Conservation (phyloP, 768 basidiomycete species). For the Phlegmacium glaucopus region DNA sequence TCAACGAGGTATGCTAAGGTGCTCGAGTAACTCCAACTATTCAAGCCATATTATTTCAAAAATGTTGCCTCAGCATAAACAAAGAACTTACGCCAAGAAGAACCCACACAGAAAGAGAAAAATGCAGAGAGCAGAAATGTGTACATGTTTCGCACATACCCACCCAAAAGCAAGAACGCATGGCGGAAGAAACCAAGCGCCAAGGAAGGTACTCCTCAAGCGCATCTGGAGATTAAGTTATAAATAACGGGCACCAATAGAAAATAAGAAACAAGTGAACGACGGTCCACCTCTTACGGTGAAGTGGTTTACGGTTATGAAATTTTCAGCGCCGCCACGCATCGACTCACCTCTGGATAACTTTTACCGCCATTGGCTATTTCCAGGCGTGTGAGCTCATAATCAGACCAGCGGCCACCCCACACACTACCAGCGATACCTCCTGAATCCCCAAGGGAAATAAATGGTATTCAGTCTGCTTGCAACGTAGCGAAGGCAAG, state of each 20-base stretch:
- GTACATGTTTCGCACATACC: slow-evolving; percentile 59
- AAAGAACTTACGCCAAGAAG: slow-evolving; percentile 57
- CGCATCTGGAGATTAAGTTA: slow-evolving; percentile 80
- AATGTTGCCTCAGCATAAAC: background rate
- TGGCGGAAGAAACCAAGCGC: slow-evolving; percentile 57
- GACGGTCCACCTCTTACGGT: background rate
- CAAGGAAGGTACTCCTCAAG: slow-evolving; percentile 55
- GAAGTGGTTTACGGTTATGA: too few relatives aligned
- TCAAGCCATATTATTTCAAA: background rate
- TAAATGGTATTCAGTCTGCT: background rate
- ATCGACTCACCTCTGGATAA: slow-evolving; percentile 60
- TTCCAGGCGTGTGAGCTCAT: slow-evolving; percentile 33
- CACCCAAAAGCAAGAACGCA: slow-evolving; percentile 71
- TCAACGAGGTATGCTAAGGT: slow-evolving; percentile 84
- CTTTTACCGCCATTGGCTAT: slow-evolving; percentile 36
- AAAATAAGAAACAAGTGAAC: background rate
- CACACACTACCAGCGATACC: slow-evolving; percentile 38
- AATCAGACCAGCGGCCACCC: slow-evolving; percentile 45
- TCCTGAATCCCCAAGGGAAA: slow-evolving; percentile 20
- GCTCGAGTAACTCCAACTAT: slow-evolving; percentile 35
- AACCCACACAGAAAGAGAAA: slow-evolving; percentile 74
- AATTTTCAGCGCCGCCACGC: background rate
- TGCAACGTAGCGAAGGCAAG: background rate
- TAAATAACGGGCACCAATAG: background rate
- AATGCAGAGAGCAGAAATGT: slow-evolving; percentile 67